Base-by-base conservation (phyloP, 164 flowering plant species). In the Nymphaea colorata region DNA sequence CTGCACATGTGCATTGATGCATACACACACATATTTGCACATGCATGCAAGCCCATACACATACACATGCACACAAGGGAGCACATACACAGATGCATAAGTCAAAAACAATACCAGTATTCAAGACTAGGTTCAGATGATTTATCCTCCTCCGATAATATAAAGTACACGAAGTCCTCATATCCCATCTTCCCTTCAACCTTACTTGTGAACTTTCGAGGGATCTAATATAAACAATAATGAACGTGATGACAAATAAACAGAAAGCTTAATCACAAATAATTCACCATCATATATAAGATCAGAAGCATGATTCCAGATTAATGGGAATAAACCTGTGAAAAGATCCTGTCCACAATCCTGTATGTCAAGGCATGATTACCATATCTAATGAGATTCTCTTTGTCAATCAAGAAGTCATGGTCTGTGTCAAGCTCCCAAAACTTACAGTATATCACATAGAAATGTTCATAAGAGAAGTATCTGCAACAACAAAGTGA, bases 341-440 rank as follows among this genome's bases (percentile, higher is more conserved):
- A 86, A 79, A 91, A 93, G 75, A 93, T 91, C 81, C 96, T 83
- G 66, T 89, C 98, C 57, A 91, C 97, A 70, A 93, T 87, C 79
- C 97, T 78, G 81, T 87, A 93, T 41, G 97, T 93, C 69, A 93
- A 96, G 59, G 96, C 89, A 83, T 88, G 97, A 77, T 93, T 91
- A 43, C 97, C 94, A 83, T 93, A 89, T 91, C 83, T 82, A 73
- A 89, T 83, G 67, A 93, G 96, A 72, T 91, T 91, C 73, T 91
- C 98, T 71, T 85, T 89, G 71, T 93, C 96, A 36, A 93, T 91
- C 75, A 91, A 78, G 77, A 91, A 93, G 76, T 93, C 98, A 69
- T 91, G 98, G 72, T 91, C 97, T 16, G 90, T 84, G 71, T 93
- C 98, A 77, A 93, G 86, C 87, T 93, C 98, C 96, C 97, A 91